These are phyloP conservation scores for Lichtheimia corymbifera DNA, from an alignment of 371 early-diverging fungal species.

Conservation along the genomic window DNA sequence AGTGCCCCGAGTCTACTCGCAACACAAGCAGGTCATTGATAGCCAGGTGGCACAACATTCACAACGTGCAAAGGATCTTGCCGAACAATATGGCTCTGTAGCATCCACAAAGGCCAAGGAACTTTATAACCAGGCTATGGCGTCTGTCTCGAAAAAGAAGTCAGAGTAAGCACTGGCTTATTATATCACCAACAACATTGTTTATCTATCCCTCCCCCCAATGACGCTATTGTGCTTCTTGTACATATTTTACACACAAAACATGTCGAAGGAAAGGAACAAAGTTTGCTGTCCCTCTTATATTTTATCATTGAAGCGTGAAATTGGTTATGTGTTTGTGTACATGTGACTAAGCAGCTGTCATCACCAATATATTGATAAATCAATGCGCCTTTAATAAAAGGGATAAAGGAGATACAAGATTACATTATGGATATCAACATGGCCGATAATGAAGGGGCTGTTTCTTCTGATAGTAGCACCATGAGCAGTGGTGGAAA, in stretches of 20 bases:
- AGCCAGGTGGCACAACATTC: constrained; percentile 46
- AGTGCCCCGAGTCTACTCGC: constrained; percentile 53
- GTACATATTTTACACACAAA: background rate
- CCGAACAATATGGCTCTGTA: constrained; percentile 33
- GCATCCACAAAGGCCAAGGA: constrained; percentile 34
- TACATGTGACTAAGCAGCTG: too few species aligned
- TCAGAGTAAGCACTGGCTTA: constrained; percentile 1
- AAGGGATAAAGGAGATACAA: too few species aligned
- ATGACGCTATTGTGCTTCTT: too few species aligned
- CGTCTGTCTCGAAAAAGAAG: constrained; percentile 12
- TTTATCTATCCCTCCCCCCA: too few species aligned
- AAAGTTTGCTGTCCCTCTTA: too few species aligned
- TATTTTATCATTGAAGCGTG: too few species aligned
- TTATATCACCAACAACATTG: background rate
- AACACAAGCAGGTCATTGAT: constrained; percentile 55
- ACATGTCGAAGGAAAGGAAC: background rate
- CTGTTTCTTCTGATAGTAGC: too few species aligned
- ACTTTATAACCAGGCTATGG: constrained; percentile 20
- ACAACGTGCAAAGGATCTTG: constrained; percentile 28
- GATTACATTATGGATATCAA: too few species aligned
- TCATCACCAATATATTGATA: too few species aligned
- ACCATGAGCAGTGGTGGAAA: background rate
- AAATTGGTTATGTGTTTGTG: too few species aligned
- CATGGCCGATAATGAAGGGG: too few species aligned
- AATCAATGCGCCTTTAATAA: too few species aligned